A percentile compares a stretch with the other conserved stretches of the same genome.
phyloP scores from a whole-genome alignment of 2,329 filamentous ascomycete genomes.

The Hypoxylon sp. region DNA sequence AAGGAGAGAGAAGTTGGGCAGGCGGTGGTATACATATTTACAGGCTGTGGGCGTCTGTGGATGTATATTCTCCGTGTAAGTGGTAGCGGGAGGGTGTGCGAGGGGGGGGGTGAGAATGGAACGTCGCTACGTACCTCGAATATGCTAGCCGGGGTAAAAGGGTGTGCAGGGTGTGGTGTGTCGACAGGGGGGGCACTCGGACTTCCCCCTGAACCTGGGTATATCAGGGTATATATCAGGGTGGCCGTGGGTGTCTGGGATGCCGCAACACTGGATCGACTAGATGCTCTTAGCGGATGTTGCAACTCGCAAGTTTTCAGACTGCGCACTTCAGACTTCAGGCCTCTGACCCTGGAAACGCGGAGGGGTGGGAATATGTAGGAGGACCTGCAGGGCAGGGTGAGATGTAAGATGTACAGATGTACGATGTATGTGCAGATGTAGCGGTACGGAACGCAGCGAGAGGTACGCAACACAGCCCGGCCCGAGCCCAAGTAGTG shows the following conservation, averaged over 20 bases:
- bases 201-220: constrained; percentile 35
- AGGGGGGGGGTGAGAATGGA: neutral
- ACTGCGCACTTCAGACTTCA: too few relatives aligned
- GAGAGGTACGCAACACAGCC: too few relatives aligned
- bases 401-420: too few relatives aligned
- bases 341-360: constrained; percentile 18
- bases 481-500: neutral
- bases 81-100: constrained; percentile 12
- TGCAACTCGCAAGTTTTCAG: constrained; percentile 35
- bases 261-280: constrained; percentile 26
- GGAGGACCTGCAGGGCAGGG: too few relatives aligned
- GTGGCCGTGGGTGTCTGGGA: too few relatives aligned
- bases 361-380: constrained; percentile 4
- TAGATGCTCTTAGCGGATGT: constrained; percentile 33
- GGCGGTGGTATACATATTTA: constrained; percentile 33
- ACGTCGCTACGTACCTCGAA: constrained; percentile 31
- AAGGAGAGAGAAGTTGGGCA: constrained; percentile 33
- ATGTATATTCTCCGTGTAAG: constrained; percentile 26
- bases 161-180: constrained; percentile 8
- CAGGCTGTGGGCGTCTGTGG: constrained; percentile 6
- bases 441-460: too few relatives aligned
- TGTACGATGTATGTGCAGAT: too few relatives aligned
- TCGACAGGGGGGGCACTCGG: neutral
- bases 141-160: neutral
- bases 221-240: too few relatives aligned